Base-by-base conservation (phyloP, 306 rosid species). In the Nissolia schottii region DNA sequence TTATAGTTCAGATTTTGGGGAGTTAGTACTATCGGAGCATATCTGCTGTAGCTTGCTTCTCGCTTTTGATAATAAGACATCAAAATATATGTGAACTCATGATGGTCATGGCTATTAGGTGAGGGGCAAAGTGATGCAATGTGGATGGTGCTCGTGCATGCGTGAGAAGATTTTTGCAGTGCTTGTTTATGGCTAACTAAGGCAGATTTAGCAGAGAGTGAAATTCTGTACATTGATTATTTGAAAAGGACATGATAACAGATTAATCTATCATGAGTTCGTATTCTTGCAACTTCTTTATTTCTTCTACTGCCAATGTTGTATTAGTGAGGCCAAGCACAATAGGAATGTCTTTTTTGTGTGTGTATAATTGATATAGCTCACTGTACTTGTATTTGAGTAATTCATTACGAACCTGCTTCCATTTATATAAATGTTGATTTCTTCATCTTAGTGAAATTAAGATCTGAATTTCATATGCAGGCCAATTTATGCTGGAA, bases 401-500 rank as follows among this genome's bases (percentile, higher is more conserved):
- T 14, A 14, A 15, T 51, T 31, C 49, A 32, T 51, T 34, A 23
- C 74, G 71, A 67, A 27, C 37, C 56, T 70, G 62, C 63, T 71
- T 73, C 43, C 70, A n/a, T 53, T 43, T 48, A 50, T n/a, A n/a
- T 31, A 64, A 32, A 63, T 72, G 25, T 57, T 43, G 43, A 11
- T 45, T 58, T 60, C 31, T 78, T 41, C 34, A 49, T 76, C 20
- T 38, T 3, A 60, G 70, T 58, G 83, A 64, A 38, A 46, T 43
- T 58, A 53, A 56, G 20, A 68, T 67, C 43, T 38, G 55, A 18
- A 71, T 71, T 72, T 81, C 74, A 50, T 71, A 40, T 76, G 58
- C 91, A 93, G 98, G 93, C 98, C 98, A 41, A 90, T 87, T 81
- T 93, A 90, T 82, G 98, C 98, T 48, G 98, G 98, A 55, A 93